phyloP scores from a whole-genome alignment of 2,329 filamentous ascomycete species.

The Colletotrichum horii region DNA sequence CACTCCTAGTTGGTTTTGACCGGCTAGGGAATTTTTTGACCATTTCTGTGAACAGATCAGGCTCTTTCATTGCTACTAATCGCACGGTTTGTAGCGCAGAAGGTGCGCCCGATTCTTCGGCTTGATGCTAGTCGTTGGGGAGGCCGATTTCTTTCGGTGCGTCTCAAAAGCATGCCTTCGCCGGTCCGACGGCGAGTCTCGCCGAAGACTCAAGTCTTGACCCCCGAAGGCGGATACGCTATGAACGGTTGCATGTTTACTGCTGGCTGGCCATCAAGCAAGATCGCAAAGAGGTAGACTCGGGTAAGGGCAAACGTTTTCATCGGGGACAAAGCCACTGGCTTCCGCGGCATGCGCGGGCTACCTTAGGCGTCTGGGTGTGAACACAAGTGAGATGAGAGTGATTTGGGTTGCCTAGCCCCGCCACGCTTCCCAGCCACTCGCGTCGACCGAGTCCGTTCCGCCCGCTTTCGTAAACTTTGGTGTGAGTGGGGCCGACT shows the following conservation, averaged over 20 bases:
- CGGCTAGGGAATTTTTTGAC: slow-evolving; percentile 82
- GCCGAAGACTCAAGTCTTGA: not conserved
- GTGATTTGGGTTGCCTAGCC: not conserved
- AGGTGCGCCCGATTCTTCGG: not conserved
- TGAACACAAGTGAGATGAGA: not conserved
- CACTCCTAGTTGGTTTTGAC: slow-evolving; percentile 71
- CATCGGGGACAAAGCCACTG: not conserved
- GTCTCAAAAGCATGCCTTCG: not conserved
- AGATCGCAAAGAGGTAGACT: not conserved
- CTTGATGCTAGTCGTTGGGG: not conserved
- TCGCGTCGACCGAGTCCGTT: not conserved
- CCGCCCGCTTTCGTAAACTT: not conserved
- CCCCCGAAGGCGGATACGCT: not conserved
- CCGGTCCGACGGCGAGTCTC: not conserved
- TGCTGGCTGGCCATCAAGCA: not conserved
- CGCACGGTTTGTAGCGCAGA: not conserved
- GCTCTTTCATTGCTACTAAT: not conserved
- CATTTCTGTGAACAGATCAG: slow-evolving; percentile 5
- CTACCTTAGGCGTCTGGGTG: not conserved
- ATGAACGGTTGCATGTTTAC: not conserved
- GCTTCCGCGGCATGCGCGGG: not conserved
- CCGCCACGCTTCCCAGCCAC: not conserved
- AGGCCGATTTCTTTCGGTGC: not conserved
- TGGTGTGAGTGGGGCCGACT: not conserved
- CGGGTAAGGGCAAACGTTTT: not conserved